phyloP scores from a whole-genome alignment of 2,329 filamentous ascomycete species.

The Fusarium mexicanum region DNA sequence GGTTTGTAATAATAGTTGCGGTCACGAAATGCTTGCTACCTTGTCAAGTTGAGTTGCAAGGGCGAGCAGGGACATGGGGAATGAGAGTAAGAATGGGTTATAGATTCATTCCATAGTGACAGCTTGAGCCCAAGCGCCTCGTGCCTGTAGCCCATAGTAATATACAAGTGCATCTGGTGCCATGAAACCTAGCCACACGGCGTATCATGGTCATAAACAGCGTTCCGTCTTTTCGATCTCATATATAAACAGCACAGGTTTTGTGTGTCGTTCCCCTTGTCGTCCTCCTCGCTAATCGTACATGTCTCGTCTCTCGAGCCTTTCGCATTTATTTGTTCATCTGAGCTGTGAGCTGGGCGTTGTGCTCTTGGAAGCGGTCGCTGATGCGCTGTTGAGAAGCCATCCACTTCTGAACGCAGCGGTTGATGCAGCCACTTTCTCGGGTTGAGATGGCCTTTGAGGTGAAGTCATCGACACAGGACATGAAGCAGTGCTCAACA shows the following conservation, averaged over 20 bases:
- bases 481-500: slow-evolving; percentile 91
- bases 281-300: slow-evolving; percentile 35
- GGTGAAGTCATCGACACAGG: slow-evolving; percentile 98
- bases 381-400: slow-evolving; percentile 90
- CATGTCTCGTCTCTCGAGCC: slow-evolving; percentile 7
- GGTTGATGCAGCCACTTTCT: slow-evolving; percentile 91
- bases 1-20: neutral
- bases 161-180: slow-evolving; percentile 40
- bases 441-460: slow-evolving; percentile 90
- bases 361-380: slow-evolving; percentile 84
- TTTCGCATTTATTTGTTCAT: slow-evolving; percentile 52
- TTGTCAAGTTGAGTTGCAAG: neutral
- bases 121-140: slow-evolving; percentile 4
- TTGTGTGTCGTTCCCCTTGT: slow-evolving; percentile 4
- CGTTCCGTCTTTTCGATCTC: slow-evolving; percentile 10
- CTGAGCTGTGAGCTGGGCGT: slow-evolving; percentile 66
- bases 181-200: slow-evolving; percentile 23
- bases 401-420: slow-evolving; percentile 96
- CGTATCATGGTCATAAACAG: slow-evolving; percentile 19
- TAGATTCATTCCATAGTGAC: slow-evolving; percentile 15
- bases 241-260: slow-evolving; percentile 7
- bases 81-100: slow-evolving; percentile 21
- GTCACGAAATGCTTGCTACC: neutral
- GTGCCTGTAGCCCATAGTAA: slow-evolving; percentile 33
- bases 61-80: neutral